Percentiles rank a stretch among this genome's conserved stretches.
These are phyloP conservation scores for Globisporangium takayamanum DNA, from an alignment of 352 stramenopile species.

Conservation along the genomic window DNA sequence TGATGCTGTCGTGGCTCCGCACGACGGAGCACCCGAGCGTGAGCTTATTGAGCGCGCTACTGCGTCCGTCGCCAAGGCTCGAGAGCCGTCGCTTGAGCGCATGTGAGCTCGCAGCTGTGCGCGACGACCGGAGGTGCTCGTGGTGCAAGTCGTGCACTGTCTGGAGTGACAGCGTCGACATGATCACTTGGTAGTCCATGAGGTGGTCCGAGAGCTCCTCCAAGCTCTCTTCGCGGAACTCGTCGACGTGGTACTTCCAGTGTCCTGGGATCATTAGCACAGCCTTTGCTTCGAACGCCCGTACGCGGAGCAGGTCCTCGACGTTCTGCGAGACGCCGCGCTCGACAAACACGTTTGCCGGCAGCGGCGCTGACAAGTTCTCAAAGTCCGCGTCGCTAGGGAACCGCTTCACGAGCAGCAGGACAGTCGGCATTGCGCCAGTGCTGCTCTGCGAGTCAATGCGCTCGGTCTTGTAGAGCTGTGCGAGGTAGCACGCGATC, in stretches of 20 bases:
- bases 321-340: constrained; percentile 39
- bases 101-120: neutral
- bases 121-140: constrained; percentile 20
- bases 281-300: constrained; percentile 28
- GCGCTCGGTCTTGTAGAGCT: constrained; percentile 28
- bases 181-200: constrained; percentile 61
- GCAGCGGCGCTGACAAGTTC: constrained; percentile 20
- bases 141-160: constrained; percentile 31
- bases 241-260: constrained; percentile 38
- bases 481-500: constrained; percentile 35
- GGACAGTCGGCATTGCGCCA: constrained; percentile 14
- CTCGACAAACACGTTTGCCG: constrained; percentile 38
- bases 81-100: neutral
- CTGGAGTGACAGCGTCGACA: constrained; percentile 47
- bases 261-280: constrained; percentile 48
- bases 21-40: constrained; percentile 40
- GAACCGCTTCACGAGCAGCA: constrained; percentile 37
- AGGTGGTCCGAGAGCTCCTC: constrained; percentile 38
- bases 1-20: constrained; percentile 43
- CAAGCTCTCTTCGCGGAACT: constrained; percentile 23
- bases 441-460: neutral
- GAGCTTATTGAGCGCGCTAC: neutral
- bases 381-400: constrained; percentile 27
- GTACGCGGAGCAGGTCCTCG: constrained; percentile 44
- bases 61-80: neutral